These are phyloP conservation scores for Euphorbia celastroides DNA, from an alignment of 441 rosid genomes.

Conservation along the genomic window DNA sequence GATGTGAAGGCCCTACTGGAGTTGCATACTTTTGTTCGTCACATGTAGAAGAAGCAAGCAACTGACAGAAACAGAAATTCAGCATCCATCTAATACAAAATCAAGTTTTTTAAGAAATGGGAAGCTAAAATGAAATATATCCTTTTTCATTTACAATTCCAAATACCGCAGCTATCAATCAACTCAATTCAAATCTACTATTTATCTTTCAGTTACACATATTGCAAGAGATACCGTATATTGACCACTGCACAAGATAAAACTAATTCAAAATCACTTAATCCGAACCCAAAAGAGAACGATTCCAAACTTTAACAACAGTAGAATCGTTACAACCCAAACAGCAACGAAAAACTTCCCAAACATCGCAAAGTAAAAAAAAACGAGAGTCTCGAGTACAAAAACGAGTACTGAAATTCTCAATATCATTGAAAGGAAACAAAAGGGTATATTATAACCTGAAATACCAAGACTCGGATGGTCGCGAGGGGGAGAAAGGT, in stretches of 20 bases:
- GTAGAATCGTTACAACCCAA: neutral
- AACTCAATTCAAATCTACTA: neutral
- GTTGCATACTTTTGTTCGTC: neutral
- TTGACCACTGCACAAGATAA: too few relatives aligned
- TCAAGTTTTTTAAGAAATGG: neutral
- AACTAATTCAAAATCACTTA: too few relatives aligned
- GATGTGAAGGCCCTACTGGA: neutral
- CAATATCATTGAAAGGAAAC: neutral
- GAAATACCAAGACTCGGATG: conserved; percentile 21
- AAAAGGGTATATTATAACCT: conserved; percentile 26
- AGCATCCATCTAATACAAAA: neutral
- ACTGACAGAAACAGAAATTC: neutral
- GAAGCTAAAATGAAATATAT: neutral
- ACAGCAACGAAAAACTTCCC: neutral
- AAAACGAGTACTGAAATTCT: neutral
- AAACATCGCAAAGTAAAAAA: neutral
- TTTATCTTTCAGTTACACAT: neutral
- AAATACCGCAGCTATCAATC: neutral
- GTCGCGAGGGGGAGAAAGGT: conserved; percentile 42
- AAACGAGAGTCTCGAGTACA: neutral
- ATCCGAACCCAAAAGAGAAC: neutral
- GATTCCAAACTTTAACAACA: neutral
- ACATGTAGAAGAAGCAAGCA: neutral
- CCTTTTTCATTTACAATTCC: neutral
- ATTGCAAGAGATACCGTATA: too few relatives aligned